Evolutionary conservation across 768 basidiomycete genomes (phyloP).

Genomic region (Termitomyces sp.): DNA sequence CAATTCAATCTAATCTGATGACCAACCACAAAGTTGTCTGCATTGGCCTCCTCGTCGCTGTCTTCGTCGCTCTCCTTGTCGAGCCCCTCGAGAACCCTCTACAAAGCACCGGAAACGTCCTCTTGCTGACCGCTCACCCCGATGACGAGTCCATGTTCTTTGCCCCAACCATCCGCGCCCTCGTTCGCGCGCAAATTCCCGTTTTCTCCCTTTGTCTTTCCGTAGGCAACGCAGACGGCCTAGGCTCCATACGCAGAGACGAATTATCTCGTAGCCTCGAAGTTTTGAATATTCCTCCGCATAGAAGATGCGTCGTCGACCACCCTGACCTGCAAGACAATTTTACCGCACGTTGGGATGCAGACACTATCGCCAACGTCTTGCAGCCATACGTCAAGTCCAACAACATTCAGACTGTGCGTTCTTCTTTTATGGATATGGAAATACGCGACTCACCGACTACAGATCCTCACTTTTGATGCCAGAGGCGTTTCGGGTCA

Average conservation of each 20-base stretch:
- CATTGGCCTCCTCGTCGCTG: constrained; percentile 25
- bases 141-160: constrained; percentile 97
- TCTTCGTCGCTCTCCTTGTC: constrained; percentile 28
- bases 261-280: constrained; percentile 67
- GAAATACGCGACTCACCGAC: background rate
- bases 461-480: constrained; percentile 86
- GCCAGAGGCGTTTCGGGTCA: constrained; percentile 72
- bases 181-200: constrained; percentile 24
- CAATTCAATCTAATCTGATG: constrained; percentile 9
- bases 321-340: constrained; percentile 74
- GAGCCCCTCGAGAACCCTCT: constrained; percentile 22
- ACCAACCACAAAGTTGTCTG: constrained; percentile 11
- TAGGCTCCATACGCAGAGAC: constrained; percentile 52
- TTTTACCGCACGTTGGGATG: constrained; percentile 63
- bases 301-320: constrained; percentile 59
- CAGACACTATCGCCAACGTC: constrained; percentile 51
- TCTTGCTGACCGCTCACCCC: constrained; percentile 88
- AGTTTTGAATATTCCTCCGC: constrained; percentile 56
- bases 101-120: constrained; percentile 26
- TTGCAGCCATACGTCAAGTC: constrained; percentile 55
- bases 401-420: constrained; percentile 61
- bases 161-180: constrained; percentile 70
- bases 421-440: constrained; percentile 19
- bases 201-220: constrained; percentile 69
- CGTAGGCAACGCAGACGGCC: constrained; percentile 73